Percentiles rank a stretch among this genome's conserved stretches.
Conservation (phyloP, 2,329 filamentous ascomycete species). For the Pyricularia sp. region DNA sequence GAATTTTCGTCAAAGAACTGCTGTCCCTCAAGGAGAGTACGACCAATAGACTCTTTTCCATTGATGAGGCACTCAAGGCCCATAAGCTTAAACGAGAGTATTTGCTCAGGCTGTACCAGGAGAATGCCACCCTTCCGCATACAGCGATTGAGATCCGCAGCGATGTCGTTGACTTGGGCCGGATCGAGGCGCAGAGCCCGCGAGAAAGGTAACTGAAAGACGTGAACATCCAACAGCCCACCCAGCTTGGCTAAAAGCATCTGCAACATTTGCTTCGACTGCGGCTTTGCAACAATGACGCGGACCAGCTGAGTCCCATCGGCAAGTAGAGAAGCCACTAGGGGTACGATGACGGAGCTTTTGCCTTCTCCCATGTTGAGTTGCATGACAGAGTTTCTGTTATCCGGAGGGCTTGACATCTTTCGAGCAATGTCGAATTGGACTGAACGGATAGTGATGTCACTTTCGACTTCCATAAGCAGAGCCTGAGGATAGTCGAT, state of each 20-base stretch:
- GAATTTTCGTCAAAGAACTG: constrained; percentile 21
- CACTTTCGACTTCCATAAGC: constrained; percentile 54
- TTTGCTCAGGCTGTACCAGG: constrained; percentile 53
- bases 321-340: constrained; percentile 45
- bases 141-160: constrained; percentile 32
- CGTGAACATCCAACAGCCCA: constrained; percentile 40
- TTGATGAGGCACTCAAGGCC: constrained; percentile 36
- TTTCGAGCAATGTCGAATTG: constrained; percentile 47
- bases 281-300: constrained; percentile 51
- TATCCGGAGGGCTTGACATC: constrained; percentile 36
- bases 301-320: constrained; percentile 41
- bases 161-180: constrained; percentile 26
- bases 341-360: constrained; percentile 59
- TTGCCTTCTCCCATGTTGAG: constrained; percentile 68
- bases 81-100: constrained; percentile 55
- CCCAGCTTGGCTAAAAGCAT: constrained; percentile 45
- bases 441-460: constrained; percentile 48
- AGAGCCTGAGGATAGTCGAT: constrained; percentile 46
- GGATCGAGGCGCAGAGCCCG: constrained; percentile 29
- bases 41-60: neutral
- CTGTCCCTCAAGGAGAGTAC: neutral
- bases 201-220: constrained; percentile 52
- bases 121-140: constrained; percentile 42
- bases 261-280: constrained; percentile 51
- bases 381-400: constrained; percentile 47